Evolutionary conservation across 176 grass and related monocot genomes (phyloP).

Genomic region (Phoenix roebelenii): DNA sequence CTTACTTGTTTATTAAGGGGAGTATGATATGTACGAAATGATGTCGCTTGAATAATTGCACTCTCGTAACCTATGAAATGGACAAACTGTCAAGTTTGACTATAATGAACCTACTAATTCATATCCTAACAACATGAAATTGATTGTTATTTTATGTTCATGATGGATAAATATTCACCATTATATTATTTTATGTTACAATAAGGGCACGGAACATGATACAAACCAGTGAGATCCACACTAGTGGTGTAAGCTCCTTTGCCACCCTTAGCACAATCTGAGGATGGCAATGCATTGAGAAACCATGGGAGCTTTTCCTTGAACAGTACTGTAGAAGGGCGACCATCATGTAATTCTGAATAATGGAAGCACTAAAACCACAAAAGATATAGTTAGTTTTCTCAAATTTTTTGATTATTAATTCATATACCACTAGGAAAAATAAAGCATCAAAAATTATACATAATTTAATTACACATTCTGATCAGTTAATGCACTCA

Average conservation of each 20-base stretch:
- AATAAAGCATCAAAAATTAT: too few species aligned
- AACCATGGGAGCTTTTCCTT: conserved; percentile 95
- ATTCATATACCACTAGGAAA: too few species aligned
- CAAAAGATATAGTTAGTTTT: conserved; percentile 15
- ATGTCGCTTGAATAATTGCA: conserved; percentile 66
- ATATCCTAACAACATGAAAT: too few species aligned
- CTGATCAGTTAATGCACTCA: too few species aligned
- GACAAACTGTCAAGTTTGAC: neutral
- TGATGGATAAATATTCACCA: too few species aligned
- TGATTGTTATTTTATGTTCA: too few species aligned
- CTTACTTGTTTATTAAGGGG: conserved; percentile 96
- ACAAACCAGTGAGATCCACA: conserved; percentile 79
- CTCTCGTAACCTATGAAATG: conserved; percentile 62
- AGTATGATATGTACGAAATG: conserved; percentile 93
- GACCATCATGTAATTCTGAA: conserved; percentile 73
- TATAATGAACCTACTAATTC: too few species aligned
- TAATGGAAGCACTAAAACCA: conserved; percentile 60
- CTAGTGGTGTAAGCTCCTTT: conserved; percentile 97
- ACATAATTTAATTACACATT: too few species aligned
- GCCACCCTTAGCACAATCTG: conserved; percentile 88
- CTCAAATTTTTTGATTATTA: too few species aligned
- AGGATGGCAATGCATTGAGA: conserved; percentile 88
- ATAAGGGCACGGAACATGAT: conserved; percentile 13
- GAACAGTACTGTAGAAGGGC: conserved; percentile 77
- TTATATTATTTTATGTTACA: neutral